These are phyloP conservation scores for Alternaria postmessia DNA, from an alignment of 2,329 filamentous ascomycete genomes.

Conservation along the genomic window DNA sequence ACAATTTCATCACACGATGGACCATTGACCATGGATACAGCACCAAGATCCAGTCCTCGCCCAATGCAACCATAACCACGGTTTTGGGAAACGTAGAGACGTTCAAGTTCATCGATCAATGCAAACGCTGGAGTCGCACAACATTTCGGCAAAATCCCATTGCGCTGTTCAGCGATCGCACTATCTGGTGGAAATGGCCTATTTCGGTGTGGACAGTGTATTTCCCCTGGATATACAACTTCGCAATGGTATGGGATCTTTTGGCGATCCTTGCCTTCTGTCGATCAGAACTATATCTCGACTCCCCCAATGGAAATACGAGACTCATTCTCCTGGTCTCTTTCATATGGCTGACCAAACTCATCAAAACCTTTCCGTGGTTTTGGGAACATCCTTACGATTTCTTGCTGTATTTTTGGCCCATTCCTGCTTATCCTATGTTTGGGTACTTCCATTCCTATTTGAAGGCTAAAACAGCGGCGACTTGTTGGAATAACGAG, in stretches of 20 bases:
- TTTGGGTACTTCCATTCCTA: conserved; percentile 32
- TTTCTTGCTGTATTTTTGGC: conserved; percentile 30
- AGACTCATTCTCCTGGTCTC: conserved; percentile 12
- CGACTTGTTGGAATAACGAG: conserved; percentile 25
- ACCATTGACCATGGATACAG: conserved; percentile 57
- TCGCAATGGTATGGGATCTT: conserved; percentile 33
- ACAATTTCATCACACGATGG: conserved; percentile 62
- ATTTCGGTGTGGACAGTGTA: conserved; percentile 33
- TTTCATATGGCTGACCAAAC: conserved; percentile 29
- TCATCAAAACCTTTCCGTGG: conserved; percentile 35
- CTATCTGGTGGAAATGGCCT: conserved; percentile 37
- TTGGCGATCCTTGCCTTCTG: conserved; percentile 16
- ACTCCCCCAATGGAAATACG: conserved; percentile 1
- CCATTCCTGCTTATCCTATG: conserved; percentile 22
- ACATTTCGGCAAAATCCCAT: conserved; percentile 36
- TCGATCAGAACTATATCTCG: conserved; percentile 15
- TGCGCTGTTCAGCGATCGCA: conserved; percentile 28
- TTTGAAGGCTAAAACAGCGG: conserved; percentile 25
- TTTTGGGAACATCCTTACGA: conserved; percentile 27
- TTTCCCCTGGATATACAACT: conserved; percentile 39
- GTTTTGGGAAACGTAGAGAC: conserved; percentile 45
- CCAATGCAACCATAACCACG: conserved; percentile 60
- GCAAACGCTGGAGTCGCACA: conserved; percentile 37
- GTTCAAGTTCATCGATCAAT: conserved; percentile 31
- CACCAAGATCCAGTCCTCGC: conserved; percentile 62